A percentile compares a stretch with the other conserved stretches of the same genome.
phyloP scores from a whole-genome alignment of 2,329 filamentous ascomycete genomes.

The Clonostachys byssicola region DNA sequence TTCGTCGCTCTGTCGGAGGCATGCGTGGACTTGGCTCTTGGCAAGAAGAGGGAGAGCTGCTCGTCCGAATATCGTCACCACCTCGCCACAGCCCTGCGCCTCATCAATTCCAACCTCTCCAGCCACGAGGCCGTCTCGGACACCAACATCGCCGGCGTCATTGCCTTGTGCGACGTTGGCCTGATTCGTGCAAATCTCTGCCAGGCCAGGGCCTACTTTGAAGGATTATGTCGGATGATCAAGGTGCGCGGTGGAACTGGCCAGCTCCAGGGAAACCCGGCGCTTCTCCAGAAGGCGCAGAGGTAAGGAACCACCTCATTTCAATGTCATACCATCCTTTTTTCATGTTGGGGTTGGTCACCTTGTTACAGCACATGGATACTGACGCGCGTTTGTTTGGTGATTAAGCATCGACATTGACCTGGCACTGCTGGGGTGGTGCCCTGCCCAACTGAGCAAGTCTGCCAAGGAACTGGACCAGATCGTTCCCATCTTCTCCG shows the following conservation, averaged over 20 bases:
- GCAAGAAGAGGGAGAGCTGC: background rate
- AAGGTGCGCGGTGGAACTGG: slow-evolving; percentile 20
- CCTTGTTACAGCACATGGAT: background rate
- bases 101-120: slow-evolving; percentile 19
- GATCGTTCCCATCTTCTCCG: slow-evolving; percentile 4
- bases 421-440: slow-evolving; percentile 3
- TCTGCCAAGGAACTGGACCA: slow-evolving; percentile 1
- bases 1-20: slow-evolving; percentile 11
- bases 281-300: slow-evolving; percentile 4
- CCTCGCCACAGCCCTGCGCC: slow-evolving; percentile 13
- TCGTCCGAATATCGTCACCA: slow-evolving; percentile 12
- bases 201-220: slow-evolving; percentile 17
- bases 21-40: slow-evolving; percentile 1
- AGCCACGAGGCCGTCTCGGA: slow-evolving; percentile 13
- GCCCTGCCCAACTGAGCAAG: background rate
- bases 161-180: slow-evolving; percentile 15
- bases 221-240: slow-evolving; percentile 19
- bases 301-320: background rate
- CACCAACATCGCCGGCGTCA: slow-evolving; percentile 17
- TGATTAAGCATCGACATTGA: slow-evolving; percentile 5
- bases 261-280: slow-evolving; percentile 4
- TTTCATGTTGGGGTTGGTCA: too few relatives aligned
- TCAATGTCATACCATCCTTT: background rate
- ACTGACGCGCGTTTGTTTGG: background rate
- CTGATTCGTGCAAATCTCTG: slow-evolving; percentile 11